Evolutionary conservation across 2,329 filamentous ascomycete genomes (phyloP), one percentile per base, ranked within the genome.

Genomic region (Parasarocladium wereldwijsianum): DNA sequence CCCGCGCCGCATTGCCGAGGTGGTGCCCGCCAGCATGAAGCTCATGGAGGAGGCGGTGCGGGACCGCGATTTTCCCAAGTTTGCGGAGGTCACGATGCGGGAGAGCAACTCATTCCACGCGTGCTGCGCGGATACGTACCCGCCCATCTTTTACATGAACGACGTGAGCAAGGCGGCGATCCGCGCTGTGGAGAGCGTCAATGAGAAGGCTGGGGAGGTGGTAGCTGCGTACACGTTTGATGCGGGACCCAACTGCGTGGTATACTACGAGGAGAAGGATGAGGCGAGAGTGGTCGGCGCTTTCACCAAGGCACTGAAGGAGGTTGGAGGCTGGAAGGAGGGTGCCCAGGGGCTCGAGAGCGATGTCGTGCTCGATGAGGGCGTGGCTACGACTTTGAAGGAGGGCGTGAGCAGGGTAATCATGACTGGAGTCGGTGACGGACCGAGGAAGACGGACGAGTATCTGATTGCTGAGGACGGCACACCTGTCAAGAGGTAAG

Each of bases 101-200:
- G 90, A 98, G 52, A 92, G 81, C 49, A 98, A 98, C 61, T 83
- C 76, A 35, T 98, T 98, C 73, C 90, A 98, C 55, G 83, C 90
- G 21, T 84, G 78, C 34, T 96, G 90, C 52, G 64, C 92, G 43
- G 90, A 98, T 52, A 96, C 90, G 2, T 85, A 84, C 58, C 90
- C 92, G 25, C 90, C 92, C 12, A 98, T 98, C 50, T 94, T 93
- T 58, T 98, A 98, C 64, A 76, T 98, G 66, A 98, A 94, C 57
- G 90, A 98, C 50, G 76, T 87, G 11, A 87, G 79, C 13, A 66
- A 80, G 21, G 84, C 87, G 2, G 85, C 87, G 5, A 83, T 98
- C 36, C 70, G 83, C 31, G 75, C 84, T 11, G 86, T 94, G 17
- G 85, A 98, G 60, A 69, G 76, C 42, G 82, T 96, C 58, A 98